A percentile compares a stretch with the other conserved stretches of the same genome.
phyloP scores from a whole-genome alignment of 169 alveolate genomes.

The Theileria annulata region DNA sequence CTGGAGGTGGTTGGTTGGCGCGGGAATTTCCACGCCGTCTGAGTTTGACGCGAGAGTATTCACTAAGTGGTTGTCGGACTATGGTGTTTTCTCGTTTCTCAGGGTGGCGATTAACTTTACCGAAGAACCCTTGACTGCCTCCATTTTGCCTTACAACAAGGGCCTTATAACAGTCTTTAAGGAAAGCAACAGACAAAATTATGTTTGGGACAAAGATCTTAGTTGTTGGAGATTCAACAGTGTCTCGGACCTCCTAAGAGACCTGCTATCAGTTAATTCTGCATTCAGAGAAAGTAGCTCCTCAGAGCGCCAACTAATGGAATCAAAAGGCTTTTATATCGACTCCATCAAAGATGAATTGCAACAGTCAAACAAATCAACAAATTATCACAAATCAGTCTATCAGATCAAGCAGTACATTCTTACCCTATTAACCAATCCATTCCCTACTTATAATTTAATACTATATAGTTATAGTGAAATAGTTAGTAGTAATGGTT shows the following conservation, averaged over 20 bases:
- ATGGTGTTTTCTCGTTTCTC: slow-evolving; percentile 48
- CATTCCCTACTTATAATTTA: too few species aligned
- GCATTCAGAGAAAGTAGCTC: slow-evolving; percentile 24
- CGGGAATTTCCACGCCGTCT: slow-evolving; percentile 28
- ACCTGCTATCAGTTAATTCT: slow-evolving; percentile 48
- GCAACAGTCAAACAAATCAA: background rate
- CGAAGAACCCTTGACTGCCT: slow-evolving; percentile 29
- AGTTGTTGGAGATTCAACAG: slow-evolving; percentile 29
- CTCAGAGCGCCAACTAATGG: slow-evolving; percentile 27
- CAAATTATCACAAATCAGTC: background rate
- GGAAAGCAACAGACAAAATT: slow-evolving; percentile 16
- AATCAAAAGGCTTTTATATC: slow-evolving; percentile 16
- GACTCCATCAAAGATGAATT: background rate
- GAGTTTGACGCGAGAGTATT: slow-evolving; percentile 32
- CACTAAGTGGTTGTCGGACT: slow-evolving; percentile 40
- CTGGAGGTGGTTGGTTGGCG: slow-evolving; percentile 47
- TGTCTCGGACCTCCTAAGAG: slow-evolving; percentile 21
- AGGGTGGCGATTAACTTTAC: slow-evolving; percentile 16
- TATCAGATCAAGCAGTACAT: background rate
- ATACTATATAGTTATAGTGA: background rate
- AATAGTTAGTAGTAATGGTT: background rate
- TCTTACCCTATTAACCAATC: too few species aligned
- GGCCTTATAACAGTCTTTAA: slow-evolving; percentile 46
- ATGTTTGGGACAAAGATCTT: slow-evolving; percentile 40
- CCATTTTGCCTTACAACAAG: slow-evolving; percentile 53